Conservation (phyloP, 352 stramenopile species). For the Phytophthora fragariae region DNA sequence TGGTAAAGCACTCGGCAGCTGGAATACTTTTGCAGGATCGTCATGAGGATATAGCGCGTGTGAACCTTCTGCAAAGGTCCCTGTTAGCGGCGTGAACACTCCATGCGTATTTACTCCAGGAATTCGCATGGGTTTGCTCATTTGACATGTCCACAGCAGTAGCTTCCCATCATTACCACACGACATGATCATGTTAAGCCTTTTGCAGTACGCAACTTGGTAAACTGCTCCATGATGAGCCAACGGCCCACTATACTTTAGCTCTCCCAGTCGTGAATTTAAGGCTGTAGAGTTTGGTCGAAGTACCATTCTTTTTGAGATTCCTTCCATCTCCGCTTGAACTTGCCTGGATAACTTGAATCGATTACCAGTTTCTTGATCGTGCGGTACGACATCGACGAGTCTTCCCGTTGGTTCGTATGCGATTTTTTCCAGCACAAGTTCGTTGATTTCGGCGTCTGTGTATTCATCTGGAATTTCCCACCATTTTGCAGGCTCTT, state of each 20-base stretch:
- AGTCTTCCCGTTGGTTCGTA: conserved; percentile 69
- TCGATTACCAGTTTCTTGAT: conserved; percentile 67
- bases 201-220: conserved; percentile 66
- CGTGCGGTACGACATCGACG: conserved; percentile 69
- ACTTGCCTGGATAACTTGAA: conserved; percentile 69
- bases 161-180: conserved; percentile 57
- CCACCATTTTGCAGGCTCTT: conserved; percentile 77
- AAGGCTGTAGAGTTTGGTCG: conserved; percentile 57
- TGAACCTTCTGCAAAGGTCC: conserved; percentile 57
- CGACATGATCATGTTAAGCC: conserved; percentile 63
- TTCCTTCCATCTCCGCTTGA: conserved; percentile 63
- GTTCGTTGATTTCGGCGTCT: conserved; percentile 68
- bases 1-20: conserved; percentile 47
- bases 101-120: conserved; percentile 68
- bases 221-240: conserved; percentile 53
- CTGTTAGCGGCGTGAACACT: conserved; percentile 59
- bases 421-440: conserved; percentile 64
- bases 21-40: conserved; percentile 46
- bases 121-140: conserved; percentile 58
- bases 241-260: conserved; percentile 63
- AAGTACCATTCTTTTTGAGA: conserved; percentile 56
- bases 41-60: conserved; percentile 48
- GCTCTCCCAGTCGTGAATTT: conserved; percentile 47
- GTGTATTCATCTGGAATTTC: conserved; percentile 75
- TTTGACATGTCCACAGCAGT: conserved; percentile 65